These are phyloP conservation scores for Ballota nigra DNA, from an alignment of 257 asterid genomes.

Conservation along the genomic window DNA sequence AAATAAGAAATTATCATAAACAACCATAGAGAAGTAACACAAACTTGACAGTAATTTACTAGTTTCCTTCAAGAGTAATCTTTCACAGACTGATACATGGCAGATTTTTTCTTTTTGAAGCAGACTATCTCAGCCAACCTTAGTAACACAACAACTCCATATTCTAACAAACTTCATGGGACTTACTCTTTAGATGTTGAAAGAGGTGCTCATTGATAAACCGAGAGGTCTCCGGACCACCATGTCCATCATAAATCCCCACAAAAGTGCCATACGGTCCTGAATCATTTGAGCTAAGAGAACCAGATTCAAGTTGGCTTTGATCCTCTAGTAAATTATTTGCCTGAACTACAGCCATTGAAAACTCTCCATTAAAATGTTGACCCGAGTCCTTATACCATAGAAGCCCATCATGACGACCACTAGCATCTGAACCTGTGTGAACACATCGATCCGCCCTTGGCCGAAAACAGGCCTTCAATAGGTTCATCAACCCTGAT, in stretches of 20 bases:
- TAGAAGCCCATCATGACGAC: constrained; percentile 69
- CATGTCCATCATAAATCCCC: constrained; percentile 90
- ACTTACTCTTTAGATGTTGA: constrained; percentile 73
- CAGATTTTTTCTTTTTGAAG: background rate
- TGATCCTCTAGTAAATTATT: constrained; percentile 86
- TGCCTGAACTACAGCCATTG: constrained; percentile 92
- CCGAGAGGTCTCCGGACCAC: constrained; percentile 84
- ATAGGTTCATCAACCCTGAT: constrained; percentile 64
- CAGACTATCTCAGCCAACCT: constrained; percentile 7
- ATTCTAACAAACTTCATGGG: constrained; percentile 11
- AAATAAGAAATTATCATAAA: background rate
- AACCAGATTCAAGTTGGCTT: constrained; percentile 85
- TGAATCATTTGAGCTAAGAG: constrained; percentile 45
- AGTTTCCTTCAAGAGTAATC: background rate
- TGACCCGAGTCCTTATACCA: constrained; percentile 80
- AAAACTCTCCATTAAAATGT: constrained; percentile 74
- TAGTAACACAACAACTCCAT: constrained; percentile 1
- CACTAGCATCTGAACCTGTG: constrained; percentile 47
- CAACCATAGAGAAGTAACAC: background rate
- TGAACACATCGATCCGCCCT: constrained; percentile 44
- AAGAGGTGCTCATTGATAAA: constrained; percentile 72
- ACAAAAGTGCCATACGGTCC: constrained; percentile 82
- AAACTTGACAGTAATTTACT: constrained; percentile 5
- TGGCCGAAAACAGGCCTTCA: constrained; percentile 76
- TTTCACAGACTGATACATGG: background rate